Evolutionary conservation across 345 rosid genomes (phyloP).

Genomic region (Hibiscus mutabilis): DNA sequence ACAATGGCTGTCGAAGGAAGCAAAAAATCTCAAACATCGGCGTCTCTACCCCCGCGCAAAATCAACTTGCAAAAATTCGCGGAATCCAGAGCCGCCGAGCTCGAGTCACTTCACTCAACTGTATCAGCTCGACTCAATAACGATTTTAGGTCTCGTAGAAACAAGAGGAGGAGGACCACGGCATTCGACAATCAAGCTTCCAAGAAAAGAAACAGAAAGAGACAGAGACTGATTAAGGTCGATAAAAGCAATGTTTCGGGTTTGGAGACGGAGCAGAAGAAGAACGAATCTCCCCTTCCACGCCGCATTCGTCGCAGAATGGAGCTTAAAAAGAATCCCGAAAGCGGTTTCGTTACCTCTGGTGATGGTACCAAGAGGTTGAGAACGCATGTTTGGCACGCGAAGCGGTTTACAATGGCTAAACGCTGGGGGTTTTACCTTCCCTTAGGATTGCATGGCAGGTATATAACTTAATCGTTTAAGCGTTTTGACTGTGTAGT

Average conservation of each 20-base stretch:
- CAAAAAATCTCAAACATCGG: slow-evolving; percentile 23
- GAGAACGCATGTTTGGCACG: slow-evolving; percentile 92
- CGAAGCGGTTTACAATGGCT: slow-evolving; percentile 76
- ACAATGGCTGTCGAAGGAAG: slow-evolving; percentile 35
- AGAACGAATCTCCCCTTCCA: slow-evolving; percentile 17
- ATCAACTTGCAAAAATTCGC: slow-evolving; percentile 63
- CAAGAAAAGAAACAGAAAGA: slow-evolving; percentile 40
- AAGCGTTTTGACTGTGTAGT: background rate
- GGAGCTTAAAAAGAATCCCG: slow-evolving; percentile 54
- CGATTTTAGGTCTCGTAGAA: slow-evolving; percentile 54
- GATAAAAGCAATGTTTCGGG: slow-evolving; percentile 14
- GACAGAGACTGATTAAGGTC: slow-evolving; percentile 20
- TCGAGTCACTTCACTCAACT: slow-evolving; percentile 57
- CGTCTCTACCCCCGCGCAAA: slow-evolving; percentile 42
- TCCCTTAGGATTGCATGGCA: slow-evolving; percentile 86
- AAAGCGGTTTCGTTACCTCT: slow-evolving; percentile 51
- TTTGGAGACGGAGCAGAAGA: slow-evolving; percentile 18
- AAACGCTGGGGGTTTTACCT: slow-evolving; percentile 84
- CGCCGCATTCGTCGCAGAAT: slow-evolving; percentile 55
- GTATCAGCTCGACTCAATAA: slow-evolving; percentile 44
- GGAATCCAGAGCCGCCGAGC: slow-evolving; percentile 60
- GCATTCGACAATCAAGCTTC: slow-evolving; percentile 46
- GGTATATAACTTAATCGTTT: slow-evolving; percentile 28
- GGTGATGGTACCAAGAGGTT: slow-evolving; percentile 85
- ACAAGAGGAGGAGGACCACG: slow-evolving; percentile 82